phyloP scores from a whole-genome alignment of 2,329 filamentous ascomycete genomes.

The Aspergillus fructus region DNA sequence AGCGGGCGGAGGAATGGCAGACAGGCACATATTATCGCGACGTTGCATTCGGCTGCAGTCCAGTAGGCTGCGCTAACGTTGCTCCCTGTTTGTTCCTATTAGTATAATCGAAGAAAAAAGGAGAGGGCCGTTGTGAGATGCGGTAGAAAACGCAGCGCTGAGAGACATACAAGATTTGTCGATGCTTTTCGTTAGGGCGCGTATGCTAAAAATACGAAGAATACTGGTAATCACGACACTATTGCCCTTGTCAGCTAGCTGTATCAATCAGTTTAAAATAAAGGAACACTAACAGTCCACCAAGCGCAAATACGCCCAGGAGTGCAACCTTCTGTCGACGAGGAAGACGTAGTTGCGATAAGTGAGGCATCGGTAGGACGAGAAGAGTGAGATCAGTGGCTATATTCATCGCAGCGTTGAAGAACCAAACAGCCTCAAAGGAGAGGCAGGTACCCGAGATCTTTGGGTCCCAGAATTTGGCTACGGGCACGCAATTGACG shows the following conservation, averaged over 20 bases:
- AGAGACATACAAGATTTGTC: constrained; percentile 29
- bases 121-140: too few relatives aligned
- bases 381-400: constrained; percentile 44
- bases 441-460: constrained; percentile 38
- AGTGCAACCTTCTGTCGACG: constrained; percentile 42
- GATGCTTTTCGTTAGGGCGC: constrained; percentile 21
- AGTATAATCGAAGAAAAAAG: too few relatives aligned
- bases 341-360: constrained; percentile 42
- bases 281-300: constrained; percentile 33
- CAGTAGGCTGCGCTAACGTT: constrained; percentile 44
- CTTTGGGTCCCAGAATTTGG: constrained; percentile 42
- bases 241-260: not conserved
- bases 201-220: constrained; percentile 30
- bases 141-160: too few relatives aligned
- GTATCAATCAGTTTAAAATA: not conserved
- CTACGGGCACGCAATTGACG: constrained; percentile 42
- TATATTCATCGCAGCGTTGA: constrained; percentile 45
- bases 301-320: constrained; percentile 44
- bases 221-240: constrained; percentile 35
- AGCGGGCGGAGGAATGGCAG: constrained; percentile 42
- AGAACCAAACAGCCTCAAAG: constrained; percentile 43
- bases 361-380: constrained; percentile 43
- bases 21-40: constrained; percentile 44
- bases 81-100: constrained; percentile 10
- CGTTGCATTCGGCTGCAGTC: constrained; percentile 44